phyloP scores from a whole-genome alignment of 495 filamentous ascomycete species.

The Aspergillus leporis region DNA sequence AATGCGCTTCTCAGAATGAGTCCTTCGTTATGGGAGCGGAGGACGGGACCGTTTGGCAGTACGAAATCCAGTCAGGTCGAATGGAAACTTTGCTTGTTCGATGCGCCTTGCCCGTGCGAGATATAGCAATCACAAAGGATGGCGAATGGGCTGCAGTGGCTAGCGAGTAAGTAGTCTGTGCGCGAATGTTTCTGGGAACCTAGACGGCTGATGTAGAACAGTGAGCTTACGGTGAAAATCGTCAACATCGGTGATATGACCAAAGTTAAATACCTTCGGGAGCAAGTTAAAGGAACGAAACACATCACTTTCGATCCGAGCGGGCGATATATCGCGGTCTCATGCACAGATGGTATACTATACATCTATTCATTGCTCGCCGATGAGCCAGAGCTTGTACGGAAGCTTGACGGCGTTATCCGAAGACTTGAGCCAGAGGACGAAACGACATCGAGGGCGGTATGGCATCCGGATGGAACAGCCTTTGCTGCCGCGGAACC shows the following conservation, averaged over 20 bases:
- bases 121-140: constrained; percentile 81
- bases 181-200: background rate
- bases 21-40: constrained; percentile 87
- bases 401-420: constrained; percentile 84
- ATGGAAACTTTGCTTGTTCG: constrained; percentile 81
- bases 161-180: constrained; percentile 65
- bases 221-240: constrained; percentile 84
- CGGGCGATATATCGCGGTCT: constrained; percentile 73
- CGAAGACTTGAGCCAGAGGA: constrained; percentile 73
- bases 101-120: constrained; percentile 78
- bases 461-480: constrained; percentile 94
- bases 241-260: constrained; percentile 78
- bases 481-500: constrained; percentile 85
- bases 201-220: constrained; percentile 26
- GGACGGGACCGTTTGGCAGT: constrained; percentile 89
- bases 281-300: constrained; percentile 82
- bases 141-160: constrained; percentile 90
- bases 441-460: constrained; percentile 71
- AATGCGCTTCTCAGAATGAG: constrained; percentile 55
- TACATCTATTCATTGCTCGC: constrained; percentile 85
- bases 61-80: constrained; percentile 71
- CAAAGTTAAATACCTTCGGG: constrained; percentile 70
- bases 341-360: constrained; percentile 82
- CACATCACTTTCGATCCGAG: constrained; percentile 87
- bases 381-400: constrained; percentile 77